Evolutionary conservation across 768 basidiomycete species (phyloP), one percentile per base, ranked within the genome.

Genomic region (Amanita polypyramis): DNA sequence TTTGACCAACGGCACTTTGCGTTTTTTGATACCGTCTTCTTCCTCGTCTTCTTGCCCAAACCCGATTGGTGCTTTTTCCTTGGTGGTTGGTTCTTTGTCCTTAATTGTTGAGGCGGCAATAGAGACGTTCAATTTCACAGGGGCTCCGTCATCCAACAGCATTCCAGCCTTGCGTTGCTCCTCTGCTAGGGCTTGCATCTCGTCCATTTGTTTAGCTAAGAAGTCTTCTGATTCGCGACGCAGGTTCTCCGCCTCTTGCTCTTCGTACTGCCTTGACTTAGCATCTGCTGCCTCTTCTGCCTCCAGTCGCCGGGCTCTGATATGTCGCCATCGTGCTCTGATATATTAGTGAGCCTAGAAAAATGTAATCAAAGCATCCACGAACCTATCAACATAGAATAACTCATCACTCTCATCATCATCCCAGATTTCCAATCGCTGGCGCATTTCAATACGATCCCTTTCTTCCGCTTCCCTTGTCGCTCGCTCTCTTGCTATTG

Each of bases 191-290:
- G 88, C 84, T 54, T 92, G 90, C 82, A 95, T 86, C 62, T 97
- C 93, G 53, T 89, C 89, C 89, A 95, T 92, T 59, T 96, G 93
- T 47, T 82, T 76, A 30, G 89, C 88, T 51, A 97, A 73, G 75
- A 98, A 96, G 53, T 81, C 85, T 63, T 97, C 95, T 0, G 91
- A 92, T 64, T 97, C 92, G 42, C 80, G 76, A 30, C 90, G 80
- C 19, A 96, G 72, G 55, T 89, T 86, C 60, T 87, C 92, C 6
- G 80, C 78, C 64, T 96, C 91, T 44, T 85, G 83, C 39, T 84
- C 82, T 64, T 96, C 94, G 50, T 81, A 81, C 23, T 75, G 68
- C 12, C 88, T 78, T 30, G 90, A 92, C 54, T 87, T 82, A 12
- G 79, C 76, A 63, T 98, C 94, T 1, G 85, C 85, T 1, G 80